Conservation (phyloP, 2,329 filamentous ascomycete species). For the Fusarium sarcochroum region DNA sequence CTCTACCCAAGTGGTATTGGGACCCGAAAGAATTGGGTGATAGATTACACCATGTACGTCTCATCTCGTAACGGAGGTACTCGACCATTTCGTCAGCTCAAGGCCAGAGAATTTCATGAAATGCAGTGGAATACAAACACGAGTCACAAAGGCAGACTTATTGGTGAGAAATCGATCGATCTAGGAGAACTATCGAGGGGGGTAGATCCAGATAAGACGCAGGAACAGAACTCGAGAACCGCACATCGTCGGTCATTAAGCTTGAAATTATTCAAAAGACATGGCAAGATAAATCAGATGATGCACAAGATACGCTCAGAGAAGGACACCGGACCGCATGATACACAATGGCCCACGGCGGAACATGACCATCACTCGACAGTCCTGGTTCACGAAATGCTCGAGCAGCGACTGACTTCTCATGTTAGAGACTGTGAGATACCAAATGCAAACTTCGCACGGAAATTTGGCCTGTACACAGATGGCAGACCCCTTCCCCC, state of each 20-base stretch:
- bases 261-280: conserved; percentile 3
- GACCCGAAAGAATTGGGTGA: conserved; percentile 58
- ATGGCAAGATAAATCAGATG: conserved; percentile 19
- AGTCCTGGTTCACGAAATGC: conserved; percentile 14
- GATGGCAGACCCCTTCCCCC: conserved; percentile 52
- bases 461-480: conserved; percentile 58
- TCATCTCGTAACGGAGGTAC: conserved; percentile 57
- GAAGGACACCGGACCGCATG: conserved; percentile 1
- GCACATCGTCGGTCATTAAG: conserved; percentile 9
- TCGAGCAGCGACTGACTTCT: conserved; percentile 21
- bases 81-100: conserved; percentile 54
- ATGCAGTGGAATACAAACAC: conserved; percentile 57
- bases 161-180: conserved; percentile 52
- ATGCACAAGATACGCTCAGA: conserved; percentile 23
- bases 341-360: background rate
- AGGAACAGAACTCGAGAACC: background rate
- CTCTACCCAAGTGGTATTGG: conserved; percentile 49
- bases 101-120: conserved; percentile 58
- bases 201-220: background rate
- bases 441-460: conserved; percentile 61
- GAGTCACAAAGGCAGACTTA: conserved; percentile 49
- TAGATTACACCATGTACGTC: conserved; percentile 60
- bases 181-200: conserved; percentile 22
- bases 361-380: conserved; percentile 4
- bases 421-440: conserved; percentile 54